phyloP scores from a whole-genome alignment of 2,329 filamentous ascomycete species.

The Penicillium sp. region DNA sequence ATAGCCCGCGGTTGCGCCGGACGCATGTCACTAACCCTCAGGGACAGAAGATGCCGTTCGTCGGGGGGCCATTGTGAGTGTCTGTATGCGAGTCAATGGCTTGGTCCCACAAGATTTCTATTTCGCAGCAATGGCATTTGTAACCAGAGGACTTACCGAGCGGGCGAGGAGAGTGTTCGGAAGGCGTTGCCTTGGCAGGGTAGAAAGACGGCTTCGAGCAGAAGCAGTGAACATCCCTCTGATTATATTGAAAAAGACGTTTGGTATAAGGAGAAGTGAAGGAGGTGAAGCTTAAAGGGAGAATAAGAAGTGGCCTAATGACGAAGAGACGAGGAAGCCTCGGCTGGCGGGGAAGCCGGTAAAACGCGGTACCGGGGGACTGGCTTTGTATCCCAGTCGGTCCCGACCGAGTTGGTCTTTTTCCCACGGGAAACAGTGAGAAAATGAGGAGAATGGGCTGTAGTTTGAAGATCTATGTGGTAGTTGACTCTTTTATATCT shows the following conservation, averaged over 20 bases:
- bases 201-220: conserved; percentile 43
- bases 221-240: conserved; percentile 45
- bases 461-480: not conserved
- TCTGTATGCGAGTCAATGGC: conserved; percentile 25
- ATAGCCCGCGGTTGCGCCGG: not conserved
- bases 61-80: conserved; percentile 40
- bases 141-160: conserved; percentile 28
- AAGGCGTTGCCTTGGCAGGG: conserved; percentile 40
- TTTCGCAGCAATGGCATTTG: not conserved
- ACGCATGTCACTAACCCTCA: conserved; percentile 41
- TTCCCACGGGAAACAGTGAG: conserved; percentile 7
- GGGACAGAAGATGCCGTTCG: conserved; percentile 46
- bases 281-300: conserved; percentile 13
- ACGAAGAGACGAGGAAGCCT: conserved; percentile 15
- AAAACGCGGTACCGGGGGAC: conserved; percentile 6
- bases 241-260: conserved; percentile 12
- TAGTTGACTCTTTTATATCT: not conserved
- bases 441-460: not conserved
- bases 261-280: conserved; percentile 9
- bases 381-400: conserved; percentile 1
- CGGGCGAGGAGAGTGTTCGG: conserved; percentile 34
- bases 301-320: conserved; percentile 7
- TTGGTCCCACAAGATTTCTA: not conserved
- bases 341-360: conserved; percentile 19
- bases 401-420: conserved; percentile 6